These are phyloP conservation scores for Trypanosoma mega DNA, from an alignment of 208 protist genomes.

Conservation along the genomic window DNA sequence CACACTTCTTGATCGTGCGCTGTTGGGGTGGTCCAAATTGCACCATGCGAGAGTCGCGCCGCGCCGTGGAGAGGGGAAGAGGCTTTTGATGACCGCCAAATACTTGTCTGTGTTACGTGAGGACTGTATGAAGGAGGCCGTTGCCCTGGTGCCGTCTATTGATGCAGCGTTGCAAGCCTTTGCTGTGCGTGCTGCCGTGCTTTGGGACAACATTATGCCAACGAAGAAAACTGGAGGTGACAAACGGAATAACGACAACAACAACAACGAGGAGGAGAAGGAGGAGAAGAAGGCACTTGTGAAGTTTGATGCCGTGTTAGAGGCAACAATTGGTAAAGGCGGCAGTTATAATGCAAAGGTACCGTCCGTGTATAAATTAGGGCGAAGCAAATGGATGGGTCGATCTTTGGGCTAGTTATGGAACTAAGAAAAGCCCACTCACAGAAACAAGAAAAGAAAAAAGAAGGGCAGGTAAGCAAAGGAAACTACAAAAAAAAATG, in stretches of 20 bases:
- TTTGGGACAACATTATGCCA: too few species aligned
- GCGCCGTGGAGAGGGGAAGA: conserved; percentile 8
- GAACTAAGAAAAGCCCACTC: too few species aligned
- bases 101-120: conserved; percentile 26
- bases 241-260: background rate
- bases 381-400: background rate
- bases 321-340: background rate
- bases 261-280: background rate
- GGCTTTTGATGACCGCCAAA: conserved; percentile 13
- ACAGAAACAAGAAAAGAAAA: background rate
- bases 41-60: background rate
- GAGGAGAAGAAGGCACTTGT: background rate
- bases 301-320: background rate
- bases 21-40: conserved; percentile 22
- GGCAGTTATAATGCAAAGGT: too few species aligned
- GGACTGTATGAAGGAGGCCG: background rate
- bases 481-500: background rate
- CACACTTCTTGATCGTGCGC: conserved; percentile 16
- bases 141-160: conserved; percentile 16
- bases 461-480: background rate
- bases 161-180: conserved; percentile 39
- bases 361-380: background rate
- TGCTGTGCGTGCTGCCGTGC: conserved; percentile 25
- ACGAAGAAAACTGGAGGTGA: background rate
- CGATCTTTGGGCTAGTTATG: too few species aligned